Percentiles rank a stretch among this genome's conserved stretches.
Evolutionary conservation across 805 yeast genomes (phyloP).

Genomic region (Candida alai): DNA sequence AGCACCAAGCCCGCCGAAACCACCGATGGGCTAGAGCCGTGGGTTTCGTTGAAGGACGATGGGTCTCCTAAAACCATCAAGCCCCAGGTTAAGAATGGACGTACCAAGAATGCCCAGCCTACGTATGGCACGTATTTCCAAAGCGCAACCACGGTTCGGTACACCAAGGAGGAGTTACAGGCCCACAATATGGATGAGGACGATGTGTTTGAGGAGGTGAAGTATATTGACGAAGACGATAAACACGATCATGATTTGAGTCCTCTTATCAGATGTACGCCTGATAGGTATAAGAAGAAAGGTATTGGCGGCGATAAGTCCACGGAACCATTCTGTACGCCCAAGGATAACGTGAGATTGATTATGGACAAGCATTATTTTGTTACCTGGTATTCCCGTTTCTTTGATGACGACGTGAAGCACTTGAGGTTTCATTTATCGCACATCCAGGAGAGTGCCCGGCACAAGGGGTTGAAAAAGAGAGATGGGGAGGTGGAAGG

Average conservation of each 20-base stretch:
- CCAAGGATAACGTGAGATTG: conserved; percentile 57
- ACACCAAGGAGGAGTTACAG: conserved; percentile 57
- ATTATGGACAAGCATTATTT: conserved; percentile 65
- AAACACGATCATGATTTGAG: conserved; percentile 66
- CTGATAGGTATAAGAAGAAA: conserved; percentile 63
- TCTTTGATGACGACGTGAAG: conserved; percentile 51
- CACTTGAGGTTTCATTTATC: conserved; percentile 67
- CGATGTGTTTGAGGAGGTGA: conserved; percentile 54
- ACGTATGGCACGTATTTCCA: conserved; percentile 75
- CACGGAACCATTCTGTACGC: conserved; percentile 85
- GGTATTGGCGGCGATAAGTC: conserved; percentile 53
- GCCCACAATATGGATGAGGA: conserved; percentile 71
- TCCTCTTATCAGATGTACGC: conserved; percentile 84
- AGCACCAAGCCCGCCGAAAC: conserved; percentile 68
- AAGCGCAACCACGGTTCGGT: conserved; percentile 56
- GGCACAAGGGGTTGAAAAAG: conserved; percentile 56
- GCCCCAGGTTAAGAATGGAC: conserved; percentile 74
- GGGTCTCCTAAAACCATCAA: conserved; percentile 77
- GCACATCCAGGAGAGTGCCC: conserved; percentile 52
- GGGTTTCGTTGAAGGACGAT: conserved; percentile 74
- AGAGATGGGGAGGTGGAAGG: conserved; percentile 20
- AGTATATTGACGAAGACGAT: conserved; percentile 62
- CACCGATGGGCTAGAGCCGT: conserved; percentile 68
- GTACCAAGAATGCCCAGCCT: conserved; percentile 62
- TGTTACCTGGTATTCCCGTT: conserved; percentile 75